Evolutionary conservation across 2,329 filamentous ascomycete species (phyloP).

Genomic region (Clarireedia hainanense): DNA sequence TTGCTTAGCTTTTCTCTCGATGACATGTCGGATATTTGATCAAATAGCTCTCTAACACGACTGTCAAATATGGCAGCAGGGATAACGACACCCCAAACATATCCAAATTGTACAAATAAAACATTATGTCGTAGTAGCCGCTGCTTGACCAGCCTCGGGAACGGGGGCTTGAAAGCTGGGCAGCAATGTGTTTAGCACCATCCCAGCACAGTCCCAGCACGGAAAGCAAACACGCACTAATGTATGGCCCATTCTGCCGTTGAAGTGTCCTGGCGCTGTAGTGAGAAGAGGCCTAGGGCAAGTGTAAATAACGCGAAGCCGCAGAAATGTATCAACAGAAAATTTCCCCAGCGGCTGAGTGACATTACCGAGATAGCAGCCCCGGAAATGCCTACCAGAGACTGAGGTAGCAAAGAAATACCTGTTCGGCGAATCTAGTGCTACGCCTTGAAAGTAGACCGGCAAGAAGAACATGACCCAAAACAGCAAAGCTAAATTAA

Average conservation of each 20-base stretch:
- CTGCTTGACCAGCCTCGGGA: slow-evolving; percentile 29
- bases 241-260: slow-evolving; percentile 35
- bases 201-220: slow-evolving; percentile 37
- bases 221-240: slow-evolving; percentile 34
- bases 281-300: slow-evolving; percentile 32
- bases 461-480: slow-evolving; percentile 44
- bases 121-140: slow-evolving; percentile 14
- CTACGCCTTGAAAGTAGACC: slow-evolving; percentile 40
- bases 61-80: slow-evolving; percentile 10
- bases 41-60: background rate
- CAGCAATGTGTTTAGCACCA: slow-evolving; percentile 35
- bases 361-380: slow-evolving; percentile 44
- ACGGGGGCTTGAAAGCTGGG: slow-evolving; percentile 37
- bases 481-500: background rate
- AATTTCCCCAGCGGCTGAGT: slow-evolving; percentile 30
- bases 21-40: background rate
- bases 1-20: background rate
- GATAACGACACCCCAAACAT: slow-evolving; percentile 39
- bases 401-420: slow-evolving; percentile 47
- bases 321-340: slow-evolving; percentile 32
- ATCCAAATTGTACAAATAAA: slow-evolving; percentile 41
- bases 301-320: slow-evolving; percentile 26
- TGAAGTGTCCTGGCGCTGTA: slow-evolving; percentile 32
- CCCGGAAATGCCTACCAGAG: slow-evolving; percentile 52
- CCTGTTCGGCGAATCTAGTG: slow-evolving; percentile 43